These are phyloP conservation scores for Hyaloscypha bicolor DNA, from an alignment of 495 filamentous ascomycete genomes.

Conservation along the genomic window DNA sequence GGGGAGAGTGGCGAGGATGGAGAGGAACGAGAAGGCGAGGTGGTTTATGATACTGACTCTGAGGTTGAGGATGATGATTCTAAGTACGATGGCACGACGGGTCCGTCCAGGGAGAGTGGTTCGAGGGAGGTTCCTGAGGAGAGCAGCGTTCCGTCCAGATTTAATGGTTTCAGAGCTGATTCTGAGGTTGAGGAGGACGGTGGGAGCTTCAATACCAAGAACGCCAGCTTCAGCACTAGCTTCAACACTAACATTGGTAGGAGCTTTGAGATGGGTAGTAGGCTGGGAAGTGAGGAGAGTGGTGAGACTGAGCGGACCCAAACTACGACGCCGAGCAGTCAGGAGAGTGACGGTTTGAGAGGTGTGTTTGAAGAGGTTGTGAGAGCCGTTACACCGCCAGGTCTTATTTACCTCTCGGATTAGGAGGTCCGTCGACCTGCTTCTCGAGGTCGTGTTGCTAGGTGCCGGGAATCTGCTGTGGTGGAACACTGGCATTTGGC, in stretches of 20 bases:
- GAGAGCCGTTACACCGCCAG: neutral
- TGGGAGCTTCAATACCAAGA: neutral
- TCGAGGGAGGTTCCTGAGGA: neutral
- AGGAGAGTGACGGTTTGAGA: neutral
- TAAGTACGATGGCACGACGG: neutral
- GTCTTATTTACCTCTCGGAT: neutral
- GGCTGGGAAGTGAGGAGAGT: neutral
- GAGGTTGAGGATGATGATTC: constrained; percentile 23
- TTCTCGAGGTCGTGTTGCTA: neutral
- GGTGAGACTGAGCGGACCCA: neutral
- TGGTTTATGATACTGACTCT: constrained; percentile 19
- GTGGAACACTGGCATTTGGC: neutral
- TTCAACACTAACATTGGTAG: neutral
- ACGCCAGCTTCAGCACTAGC: neutral
- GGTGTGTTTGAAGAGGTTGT: neutral
- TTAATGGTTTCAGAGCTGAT: neutral
- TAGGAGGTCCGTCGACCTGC: neutral
- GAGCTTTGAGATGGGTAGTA: neutral
- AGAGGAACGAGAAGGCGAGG: neutral
- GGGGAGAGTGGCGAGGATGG: neutral
- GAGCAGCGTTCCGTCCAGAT: neutral
- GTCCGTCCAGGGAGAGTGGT: neutral
- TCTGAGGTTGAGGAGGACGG: neutral
- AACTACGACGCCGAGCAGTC: neutral
- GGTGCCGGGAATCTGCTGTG: neutral